Conservation (phyloP, 495 filamentous ascomycete genomes). For the Penicillium goetzii region DNA sequence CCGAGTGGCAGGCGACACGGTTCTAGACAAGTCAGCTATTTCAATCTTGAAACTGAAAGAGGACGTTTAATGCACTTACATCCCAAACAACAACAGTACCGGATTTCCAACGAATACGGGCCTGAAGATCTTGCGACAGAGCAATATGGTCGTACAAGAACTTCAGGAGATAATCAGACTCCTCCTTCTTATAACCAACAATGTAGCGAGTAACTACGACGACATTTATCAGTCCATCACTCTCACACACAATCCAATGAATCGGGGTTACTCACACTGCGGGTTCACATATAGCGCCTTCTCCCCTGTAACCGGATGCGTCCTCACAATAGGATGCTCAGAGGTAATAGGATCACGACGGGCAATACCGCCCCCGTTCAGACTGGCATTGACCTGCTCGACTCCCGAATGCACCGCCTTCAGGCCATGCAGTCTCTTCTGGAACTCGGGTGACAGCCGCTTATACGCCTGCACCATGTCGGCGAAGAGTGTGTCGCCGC, state of each 20-base stretch:
- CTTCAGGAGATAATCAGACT: constrained; percentile 65
- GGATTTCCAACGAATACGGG: constrained; percentile 59
- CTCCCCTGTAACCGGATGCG: constrained; percentile 66
- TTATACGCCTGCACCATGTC: constrained; percentile 61
- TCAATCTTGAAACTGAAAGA: background rate
- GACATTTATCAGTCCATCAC: background rate
- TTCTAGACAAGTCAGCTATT: constrained; percentile 48
- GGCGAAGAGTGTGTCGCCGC: constrained; percentile 67
- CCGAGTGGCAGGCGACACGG: constrained; percentile 75
- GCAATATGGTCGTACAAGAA: constrained; percentile 70
- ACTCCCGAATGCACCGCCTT: constrained; percentile 61
- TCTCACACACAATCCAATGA: background rate
- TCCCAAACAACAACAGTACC: constrained; percentile 68
- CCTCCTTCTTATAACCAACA: constrained; percentile 69
- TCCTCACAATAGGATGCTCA: constrained; percentile 64
- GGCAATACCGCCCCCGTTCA: constrained; percentile 53
- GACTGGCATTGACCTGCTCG: constrained; percentile 55
- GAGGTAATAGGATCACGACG: constrained; percentile 57
- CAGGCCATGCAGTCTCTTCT: constrained; percentile 60
- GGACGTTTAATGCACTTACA: constrained; percentile 35
- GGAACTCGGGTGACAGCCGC: constrained; percentile 59
- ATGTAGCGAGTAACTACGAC: constrained; percentile 59
- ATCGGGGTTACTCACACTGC: constrained; percentile 65
- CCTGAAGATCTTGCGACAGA: constrained; percentile 60
- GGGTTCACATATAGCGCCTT: constrained; percentile 87